Evolutionary conservation across 2,329 filamentous ascomycete genomes (phyloP).

Genomic region (Ophiostoma himal-ulmi): DNA sequence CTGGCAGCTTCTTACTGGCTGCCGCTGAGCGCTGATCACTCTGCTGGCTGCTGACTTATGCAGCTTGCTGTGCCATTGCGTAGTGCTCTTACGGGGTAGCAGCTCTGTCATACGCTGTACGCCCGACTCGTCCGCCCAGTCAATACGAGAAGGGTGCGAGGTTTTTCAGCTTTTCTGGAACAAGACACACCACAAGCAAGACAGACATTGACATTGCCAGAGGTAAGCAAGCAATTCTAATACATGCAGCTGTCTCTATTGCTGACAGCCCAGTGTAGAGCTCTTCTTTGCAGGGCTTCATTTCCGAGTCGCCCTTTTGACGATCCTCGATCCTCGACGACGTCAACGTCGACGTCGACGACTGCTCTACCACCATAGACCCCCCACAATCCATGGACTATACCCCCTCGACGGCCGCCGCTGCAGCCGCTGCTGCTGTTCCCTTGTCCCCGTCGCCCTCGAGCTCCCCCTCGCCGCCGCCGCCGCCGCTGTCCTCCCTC

Average conservation of each 20-base stretch:
- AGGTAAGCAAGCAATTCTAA: too few species aligned
- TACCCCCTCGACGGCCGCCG: conserved; percentile 9
- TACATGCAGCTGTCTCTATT: not conserved
- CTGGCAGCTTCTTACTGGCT: not conserved
- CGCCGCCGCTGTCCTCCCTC: conserved; percentile 8
- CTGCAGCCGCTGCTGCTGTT: conserved; percentile 8
- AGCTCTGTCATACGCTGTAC: not conserved
- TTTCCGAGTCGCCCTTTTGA: too few species aligned
- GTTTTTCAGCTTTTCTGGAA: too few species aligned
- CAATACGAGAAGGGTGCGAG: too few species aligned
- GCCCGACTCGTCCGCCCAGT: not conserved
- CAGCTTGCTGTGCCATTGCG: conserved; percentile 5
- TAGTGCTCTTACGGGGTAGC: not conserved
- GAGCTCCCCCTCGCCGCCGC: conserved; percentile 7
- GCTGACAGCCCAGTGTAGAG: not conserved
- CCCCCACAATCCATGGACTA: not conserved
- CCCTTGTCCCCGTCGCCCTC: conserved; percentile 5
- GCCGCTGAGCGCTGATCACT: not conserved
- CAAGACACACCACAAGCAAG: too few species aligned
- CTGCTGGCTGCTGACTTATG: not conserved
- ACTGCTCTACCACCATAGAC: too few species aligned
- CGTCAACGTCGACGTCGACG: too few species aligned
- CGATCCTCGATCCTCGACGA: too few species aligned
- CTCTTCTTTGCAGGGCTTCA: not conserved
- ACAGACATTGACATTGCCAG: too few species aligned